These are phyloP conservation scores for Aspergillus wentii DNA, from an alignment of 495 filamentous ascomycete genomes.

Conservation along the genomic window DNA sequence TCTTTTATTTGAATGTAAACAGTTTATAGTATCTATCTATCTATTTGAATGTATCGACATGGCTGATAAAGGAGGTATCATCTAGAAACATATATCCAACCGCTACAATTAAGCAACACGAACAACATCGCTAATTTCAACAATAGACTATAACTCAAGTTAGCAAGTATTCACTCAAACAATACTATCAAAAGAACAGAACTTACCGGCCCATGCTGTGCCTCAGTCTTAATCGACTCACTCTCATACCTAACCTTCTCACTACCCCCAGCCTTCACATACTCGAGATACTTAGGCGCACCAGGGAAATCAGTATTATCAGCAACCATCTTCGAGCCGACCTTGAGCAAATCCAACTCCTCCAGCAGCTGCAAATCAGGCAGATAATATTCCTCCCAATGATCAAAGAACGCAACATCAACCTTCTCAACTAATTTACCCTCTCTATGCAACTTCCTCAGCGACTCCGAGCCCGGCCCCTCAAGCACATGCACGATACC, in stretches of 20 bases:
- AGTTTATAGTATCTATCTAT: too few relatives aligned
- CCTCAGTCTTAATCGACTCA: conserved; percentile 9
- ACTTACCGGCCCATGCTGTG: conserved; percentile 12
- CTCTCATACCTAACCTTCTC: conserved; percentile 17
- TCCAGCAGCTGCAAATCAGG: conserved; percentile 27
- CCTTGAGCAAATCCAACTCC: conserved; percentile 16
- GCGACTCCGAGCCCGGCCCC: conserved; percentile 18
- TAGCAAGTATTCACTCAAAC: conserved; percentile 1
- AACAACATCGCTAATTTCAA: conserved; percentile 17
- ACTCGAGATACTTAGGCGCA: conserved; percentile 26
- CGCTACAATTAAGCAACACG: too few relatives aligned
- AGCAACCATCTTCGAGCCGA: conserved; percentile 19
- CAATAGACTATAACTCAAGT: conserved; percentile 14
- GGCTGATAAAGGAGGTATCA: too few relatives aligned
- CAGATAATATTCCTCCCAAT: conserved; percentile 25
- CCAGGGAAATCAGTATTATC: conserved; percentile 23
- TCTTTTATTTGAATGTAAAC: too few relatives aligned
- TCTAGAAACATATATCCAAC: too few relatives aligned
- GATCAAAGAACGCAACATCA: conserved; percentile 29
- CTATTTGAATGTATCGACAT: too few relatives aligned
- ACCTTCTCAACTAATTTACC: conserved; percentile 12
- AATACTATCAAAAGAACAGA: neutral
- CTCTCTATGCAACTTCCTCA: conserved; percentile 18
- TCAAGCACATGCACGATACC: conserved; percentile 25
- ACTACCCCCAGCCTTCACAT: conserved; percentile 16